phyloP scores from a whole-genome alignment of 192 early-diverging fungal genomes.

The Coemansia sp. region DNA sequence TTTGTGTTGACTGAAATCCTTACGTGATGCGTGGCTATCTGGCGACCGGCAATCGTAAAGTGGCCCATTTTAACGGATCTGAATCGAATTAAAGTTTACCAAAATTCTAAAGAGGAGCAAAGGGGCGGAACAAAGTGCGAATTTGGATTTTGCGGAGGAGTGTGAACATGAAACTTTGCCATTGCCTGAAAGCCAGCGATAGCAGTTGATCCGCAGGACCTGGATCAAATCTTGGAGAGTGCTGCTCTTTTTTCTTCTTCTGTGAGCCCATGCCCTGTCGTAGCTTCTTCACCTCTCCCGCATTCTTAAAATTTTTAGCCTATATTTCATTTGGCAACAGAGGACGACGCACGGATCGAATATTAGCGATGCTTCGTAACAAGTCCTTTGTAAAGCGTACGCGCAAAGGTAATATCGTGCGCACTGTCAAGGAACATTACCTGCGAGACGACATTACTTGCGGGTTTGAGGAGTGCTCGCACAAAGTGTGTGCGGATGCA shows the following conservation, averaged over 20 bases:
- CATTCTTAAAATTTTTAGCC: neutral
- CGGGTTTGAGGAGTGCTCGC: slow-evolving; percentile 30
- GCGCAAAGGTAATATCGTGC: slow-evolving; percentile 86
- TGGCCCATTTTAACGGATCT: slow-evolving; percentile 29
- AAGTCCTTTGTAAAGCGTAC: slow-evolving; percentile 91
- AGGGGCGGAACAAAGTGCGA: neutral
- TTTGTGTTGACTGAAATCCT: slow-evolving; percentile 8
- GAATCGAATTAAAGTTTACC: neutral
- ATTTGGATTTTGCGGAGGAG: neutral
- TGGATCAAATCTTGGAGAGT: neutral
- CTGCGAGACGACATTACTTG: slow-evolving; percentile 94
- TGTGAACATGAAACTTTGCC: neutral
- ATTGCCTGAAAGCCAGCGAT: neutral
- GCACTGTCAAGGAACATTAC: slow-evolving; percentile 96
- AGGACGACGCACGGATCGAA: slow-evolving; percentile 1
- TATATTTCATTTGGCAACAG: neutral
- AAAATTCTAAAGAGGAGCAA: neutral
- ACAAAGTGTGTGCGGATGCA: slow-evolving; percentile 30
- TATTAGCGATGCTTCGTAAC: slow-evolving; percentile 60
- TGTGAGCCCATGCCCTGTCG: neutral
- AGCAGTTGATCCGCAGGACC: neutral
- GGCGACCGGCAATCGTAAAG: slow-evolving; percentile 55
- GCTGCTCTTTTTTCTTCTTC: neutral
- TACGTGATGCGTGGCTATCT: slow-evolving; percentile 52
- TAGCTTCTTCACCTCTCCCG: too few relatives aligned